Evolutionary conservation across 495 filamentous ascomycete species (phyloP).

Genomic region (Chaetomium cochliodes): DNA sequence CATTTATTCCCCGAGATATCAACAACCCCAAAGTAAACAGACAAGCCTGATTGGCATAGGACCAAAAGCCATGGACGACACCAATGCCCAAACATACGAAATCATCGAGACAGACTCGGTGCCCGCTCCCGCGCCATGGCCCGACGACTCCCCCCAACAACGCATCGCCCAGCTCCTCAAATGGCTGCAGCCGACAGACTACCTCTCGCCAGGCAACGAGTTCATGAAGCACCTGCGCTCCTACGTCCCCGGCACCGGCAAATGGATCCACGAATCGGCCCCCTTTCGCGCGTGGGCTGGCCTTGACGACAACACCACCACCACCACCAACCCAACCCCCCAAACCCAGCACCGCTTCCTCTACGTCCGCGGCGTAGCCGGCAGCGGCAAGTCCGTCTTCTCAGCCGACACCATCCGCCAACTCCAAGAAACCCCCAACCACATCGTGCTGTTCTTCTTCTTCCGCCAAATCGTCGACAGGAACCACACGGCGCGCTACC

Average conservation of each 20-base stretch:
- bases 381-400: constrained; percentile 16
- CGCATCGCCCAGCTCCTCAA: constrained; percentile 7
- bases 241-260: constrained; percentile 2
- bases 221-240: constrained; percentile 16
- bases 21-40: too few relatives aligned
- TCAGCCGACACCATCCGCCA: constrained; percentile 10
- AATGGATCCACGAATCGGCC: background rate
- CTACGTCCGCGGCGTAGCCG: constrained; percentile 13
- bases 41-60: too few relatives aligned
- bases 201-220: constrained; percentile 14
- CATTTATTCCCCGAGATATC: too few relatives aligned
- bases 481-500: constrained; percentile 41
- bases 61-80: too few relatives aligned
- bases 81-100: background rate
- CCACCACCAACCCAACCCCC: background rate
- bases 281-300: background rate
- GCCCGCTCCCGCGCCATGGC: constrained; percentile 2
- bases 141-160: constrained; percentile 5
- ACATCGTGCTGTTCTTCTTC: constrained; percentile 49
- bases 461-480: constrained; percentile 50
- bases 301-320: background rate
- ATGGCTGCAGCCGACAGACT: constrained; percentile 17
- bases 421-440: background rate
- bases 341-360: background rate
- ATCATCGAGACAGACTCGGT: constrained; percentile 12